These are phyloP conservation scores for Coemansia sp. DNA, from an alignment of 192 early-diverging fungal genomes.

Conservation along the genomic window DNA sequence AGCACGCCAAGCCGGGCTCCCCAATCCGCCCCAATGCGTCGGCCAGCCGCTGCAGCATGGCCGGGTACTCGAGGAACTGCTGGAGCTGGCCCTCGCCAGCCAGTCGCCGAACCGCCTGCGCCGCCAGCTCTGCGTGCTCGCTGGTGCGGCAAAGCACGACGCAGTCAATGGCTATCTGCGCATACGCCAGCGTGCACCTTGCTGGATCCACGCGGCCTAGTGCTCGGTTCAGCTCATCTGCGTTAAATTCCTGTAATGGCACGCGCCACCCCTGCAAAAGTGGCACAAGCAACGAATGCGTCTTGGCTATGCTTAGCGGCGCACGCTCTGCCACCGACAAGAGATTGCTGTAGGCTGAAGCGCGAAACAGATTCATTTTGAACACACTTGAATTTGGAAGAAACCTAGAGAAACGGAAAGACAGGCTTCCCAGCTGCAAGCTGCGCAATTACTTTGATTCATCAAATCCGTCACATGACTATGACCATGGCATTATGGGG, in stretches of 20 bases:
- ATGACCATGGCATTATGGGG: too few species aligned
- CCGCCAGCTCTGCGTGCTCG: slow-evolving; percentile 7
- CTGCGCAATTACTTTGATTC: too few species aligned
- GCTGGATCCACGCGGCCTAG: background rate
- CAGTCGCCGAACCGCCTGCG: slow-evolving; percentile 6
- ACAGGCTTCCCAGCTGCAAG: too few species aligned
- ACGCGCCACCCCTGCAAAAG: slow-evolving; percentile 5
- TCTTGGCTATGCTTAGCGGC: background rate
- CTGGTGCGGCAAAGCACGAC: slow-evolving; percentile 13
- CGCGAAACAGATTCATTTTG: background rate
- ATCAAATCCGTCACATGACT: too few species aligned
- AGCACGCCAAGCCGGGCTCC: slow-evolving; percentile 12
- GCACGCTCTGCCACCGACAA: background rate
- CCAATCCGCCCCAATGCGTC: background rate
- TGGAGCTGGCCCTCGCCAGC: slow-evolving; percentile 6
- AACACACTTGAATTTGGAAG: background rate
- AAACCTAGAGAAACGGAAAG: background rate
- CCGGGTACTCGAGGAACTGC: slow-evolving; percentile 16
- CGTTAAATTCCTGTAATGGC: background rate
- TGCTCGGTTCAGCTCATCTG: background rate
- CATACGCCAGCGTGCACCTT: slow-evolving; percentile 7
- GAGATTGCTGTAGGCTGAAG: slow-evolving; percentile 7
- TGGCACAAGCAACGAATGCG: background rate
- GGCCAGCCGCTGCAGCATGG: slow-evolving; percentile 24
- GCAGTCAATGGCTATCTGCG: slow-evolving; percentile 31